Evolutionary conservation across 768 basidiomycete species (phyloP).

Genomic region (Boletus rufocinnamomeus): DNA sequence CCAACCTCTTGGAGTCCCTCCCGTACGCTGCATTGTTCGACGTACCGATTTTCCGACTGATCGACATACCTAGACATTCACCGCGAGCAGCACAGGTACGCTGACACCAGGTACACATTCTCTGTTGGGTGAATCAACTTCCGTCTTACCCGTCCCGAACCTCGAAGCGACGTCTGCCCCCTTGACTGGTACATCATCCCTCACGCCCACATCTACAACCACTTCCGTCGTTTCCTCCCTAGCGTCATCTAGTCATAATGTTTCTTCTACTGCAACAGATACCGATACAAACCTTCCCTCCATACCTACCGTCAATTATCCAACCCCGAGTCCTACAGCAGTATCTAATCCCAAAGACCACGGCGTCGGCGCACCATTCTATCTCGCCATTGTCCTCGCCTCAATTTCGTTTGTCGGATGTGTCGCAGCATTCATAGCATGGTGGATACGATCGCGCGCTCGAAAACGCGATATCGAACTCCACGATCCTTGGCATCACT

Average conservation of each 20-base stretch:
- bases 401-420: slow-evolving; percentile 46
- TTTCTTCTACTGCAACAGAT: slow-evolving; percentile 10
- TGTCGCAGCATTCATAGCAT: slow-evolving; percentile 49
- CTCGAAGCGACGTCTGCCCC: slow-evolving; percentile 23
- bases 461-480: slow-evolving; percentile 38
- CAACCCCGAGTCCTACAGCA: slow-evolving; percentile 28
- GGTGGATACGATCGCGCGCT: slow-evolving; percentile 46
- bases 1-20: neutral
- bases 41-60: neutral
- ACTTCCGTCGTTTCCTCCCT: neutral
- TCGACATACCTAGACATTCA: slow-evolving; percentile 10
- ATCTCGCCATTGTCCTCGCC: slow-evolving; percentile 52
- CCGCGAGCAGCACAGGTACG: neutral
- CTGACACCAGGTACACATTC: slow-evolving; percentile 5
- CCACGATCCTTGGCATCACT: slow-evolving; percentile 38
- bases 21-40: slow-evolving; percentile 5
- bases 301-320: slow-evolving; percentile 25
- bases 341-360: slow-evolving; percentile 22
- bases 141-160: slow-evolving; percentile 17
- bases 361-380: slow-evolving; percentile 43
- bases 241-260: slow-evolving; percentile 7
- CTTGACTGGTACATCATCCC: slow-evolving; percentile 3
- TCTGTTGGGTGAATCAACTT: neutral
- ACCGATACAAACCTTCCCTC: slow-evolving; percentile 27
- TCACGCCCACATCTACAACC: slow-evolving; percentile 2